Evolutionary conservation across 495 filamentous ascomycete species (phyloP), one percentile per base, ranked within the genome.

Genomic region (Xylaria longipes): DNA sequence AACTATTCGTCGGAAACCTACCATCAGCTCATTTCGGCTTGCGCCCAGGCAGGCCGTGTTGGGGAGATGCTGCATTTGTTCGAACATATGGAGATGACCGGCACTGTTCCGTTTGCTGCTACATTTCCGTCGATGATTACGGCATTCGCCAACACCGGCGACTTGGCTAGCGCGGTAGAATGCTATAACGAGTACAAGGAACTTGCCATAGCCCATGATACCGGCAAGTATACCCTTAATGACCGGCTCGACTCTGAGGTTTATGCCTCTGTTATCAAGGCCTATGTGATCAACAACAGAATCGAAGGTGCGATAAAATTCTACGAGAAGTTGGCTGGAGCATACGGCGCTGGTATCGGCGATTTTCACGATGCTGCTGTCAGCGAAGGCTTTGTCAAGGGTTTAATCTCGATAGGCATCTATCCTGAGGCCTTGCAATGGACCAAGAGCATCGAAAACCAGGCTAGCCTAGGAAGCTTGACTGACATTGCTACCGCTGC

Each of bases 51-150:
- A 69, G 91, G 91, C 20, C 89, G 88, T 39, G 86, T 97, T 3
- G 89, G 92, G 31, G 93, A 96, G 70, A 98, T 98, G 96, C 87
- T 96, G 63, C 89, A 89, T 41, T 83, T 97, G 20, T 97, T 95
- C 79, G 89, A 90, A 65, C 94, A 98, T 78, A 95, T 98, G 93
- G 94, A 97, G 79, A 80, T 85, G 54, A 88, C 87, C 66, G 89
- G 89, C 66, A 87, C 94, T 29, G 86, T 86, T 17, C 92, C 95
- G 0, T 89, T 89, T 71, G 90, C 93, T 25, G 89, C 91, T 50
- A 94, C 94, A 43, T 97, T 97, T 81, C 89, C 93, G 2, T 87
- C 90, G 17, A 97, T 99, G 93, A 98, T 99, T 76, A 89, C 92
- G 48, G 94, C 94, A 0, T 98, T 97, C 77, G 94, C 92, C 56